Conservation (phyloP, 2,329 filamentous ascomycete species). For the Sarocladium oryzae region DNA sequence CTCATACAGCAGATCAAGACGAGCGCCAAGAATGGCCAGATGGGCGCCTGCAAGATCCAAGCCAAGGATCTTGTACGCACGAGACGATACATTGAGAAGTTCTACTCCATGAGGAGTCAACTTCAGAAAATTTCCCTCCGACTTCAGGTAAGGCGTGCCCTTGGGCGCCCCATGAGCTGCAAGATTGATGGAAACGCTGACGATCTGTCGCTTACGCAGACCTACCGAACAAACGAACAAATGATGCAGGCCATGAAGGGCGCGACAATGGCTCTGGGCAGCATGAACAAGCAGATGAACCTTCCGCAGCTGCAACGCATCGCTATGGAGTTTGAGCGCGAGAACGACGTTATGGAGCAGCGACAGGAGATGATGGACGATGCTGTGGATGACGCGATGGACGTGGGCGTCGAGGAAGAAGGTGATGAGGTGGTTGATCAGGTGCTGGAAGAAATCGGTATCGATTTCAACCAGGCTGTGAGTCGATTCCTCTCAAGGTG, state of each 20-base stretch:
- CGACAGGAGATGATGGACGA: constrained; percentile 99
- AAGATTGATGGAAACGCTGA: background rate
- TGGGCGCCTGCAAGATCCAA: constrained; percentile 98
- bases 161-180: background rate
- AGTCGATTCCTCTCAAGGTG: constrained; percentile 28
- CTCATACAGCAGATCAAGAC: constrained; percentile 94
- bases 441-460: constrained; percentile 91
- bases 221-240: constrained; percentile 95
- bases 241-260: constrained; percentile 99
- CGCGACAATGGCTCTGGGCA: constrained; percentile 83
- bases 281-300: constrained; percentile 98
- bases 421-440: constrained; percentile 96
- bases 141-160: constrained; percentile 62
- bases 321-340: constrained; percentile 97
- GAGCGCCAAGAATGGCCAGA: constrained; percentile 95
- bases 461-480: constrained; percentile 86
- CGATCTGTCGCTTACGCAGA: constrained; percentile 43
- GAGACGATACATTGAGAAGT: constrained; percentile 91
- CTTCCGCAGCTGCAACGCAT: constrained; percentile 91
- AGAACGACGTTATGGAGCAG: constrained; percentile 99
- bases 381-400: constrained; percentile 94
- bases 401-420: constrained; percentile 84
- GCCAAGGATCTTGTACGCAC: constrained; percentile 95
- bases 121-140: constrained; percentile 91
- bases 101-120: constrained; percentile 96